Evolutionary conservation across 2,329 filamentous ascomycete species (phyloP).

Genomic region (Aspergillus niger): DNA sequence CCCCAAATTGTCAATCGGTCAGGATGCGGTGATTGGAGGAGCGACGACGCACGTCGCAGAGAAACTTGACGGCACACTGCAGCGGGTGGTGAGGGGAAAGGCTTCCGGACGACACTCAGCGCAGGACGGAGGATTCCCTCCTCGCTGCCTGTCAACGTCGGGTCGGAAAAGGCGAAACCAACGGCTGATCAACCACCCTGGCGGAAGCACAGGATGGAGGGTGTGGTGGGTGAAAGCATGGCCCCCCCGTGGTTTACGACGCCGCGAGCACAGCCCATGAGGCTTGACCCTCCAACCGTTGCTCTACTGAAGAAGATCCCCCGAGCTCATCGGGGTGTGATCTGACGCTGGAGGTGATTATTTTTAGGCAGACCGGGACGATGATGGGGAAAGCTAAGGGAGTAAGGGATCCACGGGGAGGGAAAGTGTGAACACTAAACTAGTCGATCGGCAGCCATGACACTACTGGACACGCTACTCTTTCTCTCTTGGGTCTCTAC

Average conservation of each 20-base stretch:
- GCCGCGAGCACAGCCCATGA: neutral
- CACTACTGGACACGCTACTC: neutral
- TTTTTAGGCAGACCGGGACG: neutral
- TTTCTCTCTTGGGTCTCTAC: neutral
- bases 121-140: neutral
- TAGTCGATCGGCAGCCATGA: neutral
- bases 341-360: neutral
- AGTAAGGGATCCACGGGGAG: neutral
- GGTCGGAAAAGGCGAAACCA: neutral
- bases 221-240: neutral
- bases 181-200: neutral
- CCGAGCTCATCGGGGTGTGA: neutral
- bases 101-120: neutral
- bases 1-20: slow-evolving; percentile 13
- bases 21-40: slow-evolving; percentile 12
- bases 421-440: neutral
- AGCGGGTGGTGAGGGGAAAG: neutral
- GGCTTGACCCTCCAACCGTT: neutral
- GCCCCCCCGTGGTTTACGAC: neutral
- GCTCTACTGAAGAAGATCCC: neutral
- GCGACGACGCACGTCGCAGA: slow-evolving; percentile 9
- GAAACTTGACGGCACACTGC: slow-evolving; percentile 5
- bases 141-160: slow-evolving; percentile 2
- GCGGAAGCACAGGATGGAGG: neutral
- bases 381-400: neutral